phyloP scores from a whole-genome alignment of 2,329 filamentous ascomycete species.

The Fusarium neocosmosporiellum region DNA sequence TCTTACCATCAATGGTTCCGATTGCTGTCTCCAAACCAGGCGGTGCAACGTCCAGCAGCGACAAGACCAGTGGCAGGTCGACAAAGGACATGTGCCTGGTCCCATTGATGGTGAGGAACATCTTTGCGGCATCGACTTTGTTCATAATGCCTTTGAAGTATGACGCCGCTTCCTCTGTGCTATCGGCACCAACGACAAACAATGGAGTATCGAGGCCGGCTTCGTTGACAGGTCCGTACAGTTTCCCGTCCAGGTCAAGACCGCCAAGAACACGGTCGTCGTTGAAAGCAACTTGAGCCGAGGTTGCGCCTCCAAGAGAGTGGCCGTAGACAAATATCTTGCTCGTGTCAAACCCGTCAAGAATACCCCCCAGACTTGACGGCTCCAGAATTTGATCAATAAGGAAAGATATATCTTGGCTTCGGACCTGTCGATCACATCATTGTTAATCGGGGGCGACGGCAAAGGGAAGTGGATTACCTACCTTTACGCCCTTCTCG shows the following conservation, averaged over 20 bases:
- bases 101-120: constrained; percentile 8
- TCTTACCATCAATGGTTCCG: constrained; percentile 8
- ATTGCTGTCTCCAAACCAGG: neutral
- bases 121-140: constrained; percentile 12
- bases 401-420: constrained; percentile 49
- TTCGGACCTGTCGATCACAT: constrained; percentile 39
- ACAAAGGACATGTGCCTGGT: constrained; percentile 18
- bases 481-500: constrained; percentile 1
- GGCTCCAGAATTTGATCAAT: constrained; percentile 44
- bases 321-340: constrained; percentile 48
- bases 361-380: neutral
- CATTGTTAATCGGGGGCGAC: neutral
- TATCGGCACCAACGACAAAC: constrained; percentile 6
- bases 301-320: constrained; percentile 50
- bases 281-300: constrained; percentile 42
- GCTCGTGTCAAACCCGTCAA: constrained; percentile 34
- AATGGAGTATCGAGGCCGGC: constrained; percentile 38
- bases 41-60: constrained; percentile 1
- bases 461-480: neutral
- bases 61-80: constrained; percentile 27
- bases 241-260: constrained; percentile 52
- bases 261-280: constrained; percentile 49
- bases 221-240: constrained; percentile 36
- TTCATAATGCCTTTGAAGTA: constrained; percentile 3
- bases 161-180: constrained; percentile 3